Conservation (phyloP, 345 rosid genomes). For the Salix viminalis region DNA sequence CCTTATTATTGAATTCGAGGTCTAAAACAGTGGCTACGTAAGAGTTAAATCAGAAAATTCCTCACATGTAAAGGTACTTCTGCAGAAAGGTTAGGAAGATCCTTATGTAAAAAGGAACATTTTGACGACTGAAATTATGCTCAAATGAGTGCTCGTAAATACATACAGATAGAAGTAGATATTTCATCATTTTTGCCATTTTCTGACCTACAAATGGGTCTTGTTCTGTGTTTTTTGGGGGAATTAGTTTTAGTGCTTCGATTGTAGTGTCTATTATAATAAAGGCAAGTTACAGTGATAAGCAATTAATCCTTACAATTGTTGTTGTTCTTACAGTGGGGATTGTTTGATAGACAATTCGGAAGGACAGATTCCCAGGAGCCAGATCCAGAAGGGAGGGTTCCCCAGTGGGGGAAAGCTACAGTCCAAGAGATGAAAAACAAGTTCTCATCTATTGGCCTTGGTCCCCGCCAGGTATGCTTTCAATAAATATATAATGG, state of each 20-base stretch:
- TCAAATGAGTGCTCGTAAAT: no score
- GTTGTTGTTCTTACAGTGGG: slow-evolving; percentile 54
- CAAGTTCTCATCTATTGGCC: slow-evolving; percentile 68
- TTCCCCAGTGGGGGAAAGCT: slow-evolving; percentile 77
- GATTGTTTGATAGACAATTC: slow-evolving; percentile 76
- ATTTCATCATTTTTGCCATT: no score
- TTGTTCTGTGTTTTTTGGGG: no score
- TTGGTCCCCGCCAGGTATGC: slow-evolving; percentile 91
- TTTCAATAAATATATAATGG: neutral
- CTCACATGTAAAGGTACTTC: no score
- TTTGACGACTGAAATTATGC: no score
- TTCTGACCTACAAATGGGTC: no score
- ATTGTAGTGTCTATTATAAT: no score
- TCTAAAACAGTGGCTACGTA: neutral
- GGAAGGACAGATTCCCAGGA: slow-evolving; percentile 69
- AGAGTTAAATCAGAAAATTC: no score
- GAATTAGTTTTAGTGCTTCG: no score
- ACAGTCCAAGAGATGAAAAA: slow-evolving; percentile 87
- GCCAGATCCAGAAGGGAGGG: slow-evolving; percentile 80
- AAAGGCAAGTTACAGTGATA: neutral
- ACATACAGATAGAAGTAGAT: no score
- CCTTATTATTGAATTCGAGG: neutral
- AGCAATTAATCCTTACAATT: neutral
- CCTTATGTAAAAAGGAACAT: no score
- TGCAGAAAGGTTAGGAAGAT: no score